Conservation (phyloP, 495 filamentous ascomycete species). For the Neurospora sp. region DNA sequence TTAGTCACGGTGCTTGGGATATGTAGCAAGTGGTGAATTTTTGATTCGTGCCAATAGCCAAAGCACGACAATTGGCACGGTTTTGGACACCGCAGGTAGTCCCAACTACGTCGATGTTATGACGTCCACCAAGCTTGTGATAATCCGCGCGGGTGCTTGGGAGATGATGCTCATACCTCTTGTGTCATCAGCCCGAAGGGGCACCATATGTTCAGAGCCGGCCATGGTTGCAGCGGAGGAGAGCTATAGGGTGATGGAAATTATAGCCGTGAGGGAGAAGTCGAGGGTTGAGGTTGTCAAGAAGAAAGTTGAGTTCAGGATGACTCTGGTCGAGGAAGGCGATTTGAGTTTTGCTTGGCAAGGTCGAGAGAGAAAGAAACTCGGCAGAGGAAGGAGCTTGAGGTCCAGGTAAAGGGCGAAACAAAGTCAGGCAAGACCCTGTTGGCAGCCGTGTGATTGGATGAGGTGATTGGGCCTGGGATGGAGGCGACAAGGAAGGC, state of each 20-base stretch:
- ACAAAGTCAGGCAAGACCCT: neutral
- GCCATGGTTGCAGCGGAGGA: constrained; percentile 22
- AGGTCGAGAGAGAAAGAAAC: neutral
- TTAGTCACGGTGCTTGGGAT: constrained; percentile 14
- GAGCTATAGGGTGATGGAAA: neutral
- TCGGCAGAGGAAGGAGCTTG: neutral
- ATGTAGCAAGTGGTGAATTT: neutral
- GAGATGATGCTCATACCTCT: constrained; percentile 25
- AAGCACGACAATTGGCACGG: neutral
- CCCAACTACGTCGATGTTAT: neutral
- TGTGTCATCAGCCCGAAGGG: constrained; percentile 38
- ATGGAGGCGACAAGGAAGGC: neutral
- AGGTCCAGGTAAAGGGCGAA: neutral
- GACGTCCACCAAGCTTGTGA: neutral
- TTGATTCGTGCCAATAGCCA: neutral
- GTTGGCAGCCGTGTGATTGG: neutral
- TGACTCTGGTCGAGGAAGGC: neutral
- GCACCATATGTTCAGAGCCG: constrained; percentile 31
- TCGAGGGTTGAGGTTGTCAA: neutral
- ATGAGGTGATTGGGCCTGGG: neutral
- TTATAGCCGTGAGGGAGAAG: neutral
- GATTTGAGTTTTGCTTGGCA: neutral
- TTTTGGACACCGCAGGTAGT: neutral
- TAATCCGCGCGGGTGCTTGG: neutral
- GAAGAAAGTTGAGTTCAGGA: neutral